Evolutionary conservation across 352 stramenopile species (phyloP).

Genomic region (Phytophthora multivora): DNA sequence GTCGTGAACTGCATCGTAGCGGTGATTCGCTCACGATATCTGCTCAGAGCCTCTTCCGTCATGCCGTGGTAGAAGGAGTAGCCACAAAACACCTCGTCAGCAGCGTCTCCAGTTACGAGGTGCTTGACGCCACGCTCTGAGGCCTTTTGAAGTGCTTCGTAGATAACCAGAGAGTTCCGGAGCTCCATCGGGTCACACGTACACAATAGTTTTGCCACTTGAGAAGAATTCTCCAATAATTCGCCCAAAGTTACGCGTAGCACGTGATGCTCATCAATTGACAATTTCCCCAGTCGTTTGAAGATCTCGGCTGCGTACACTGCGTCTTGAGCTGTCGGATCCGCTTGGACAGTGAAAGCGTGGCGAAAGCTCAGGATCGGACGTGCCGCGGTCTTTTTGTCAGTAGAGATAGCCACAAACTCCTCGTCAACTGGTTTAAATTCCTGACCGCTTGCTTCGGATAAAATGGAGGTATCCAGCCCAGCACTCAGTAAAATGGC

Average conservation of each 20-base stretch:
- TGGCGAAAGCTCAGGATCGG: constrained; percentile 61
- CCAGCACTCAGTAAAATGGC: constrained; percentile 69
- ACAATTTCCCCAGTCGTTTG: constrained; percentile 40
- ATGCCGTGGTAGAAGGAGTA: constrained; percentile 88
- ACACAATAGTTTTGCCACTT: constrained; percentile 56
- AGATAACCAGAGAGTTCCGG: constrained; percentile 87
- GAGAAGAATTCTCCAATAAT: constrained; percentile 45
- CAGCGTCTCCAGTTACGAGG: constrained; percentile 83
- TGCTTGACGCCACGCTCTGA: constrained; percentile 52
- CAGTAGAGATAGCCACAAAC: constrained; percentile 42
- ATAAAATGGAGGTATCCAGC: constrained; percentile 75
- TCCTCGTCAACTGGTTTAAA: constrained; percentile 24
- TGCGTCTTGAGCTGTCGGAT: constrained; percentile 44
- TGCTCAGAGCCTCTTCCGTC: constrained; percentile 53
- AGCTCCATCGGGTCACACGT: constrained; percentile 90
- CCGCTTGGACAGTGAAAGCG: constrained; percentile 62
- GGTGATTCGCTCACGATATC: constrained; percentile 81
- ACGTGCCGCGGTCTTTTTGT: constrained; percentile 35
- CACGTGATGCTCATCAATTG: constrained; percentile 69
- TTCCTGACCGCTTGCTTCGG: constrained; percentile 53
- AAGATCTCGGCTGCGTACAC: constrained; percentile 53
- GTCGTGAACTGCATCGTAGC: constrained; percentile 86
- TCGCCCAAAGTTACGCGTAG: constrained; percentile 59
- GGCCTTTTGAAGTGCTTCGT: constrained; percentile 67
- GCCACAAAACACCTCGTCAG: constrained; percentile 89